These are phyloP conservation scores for Xylaria sp. DNA, from an alignment of 2,329 filamentous ascomycete genomes.

Conservation along the genomic window DNA sequence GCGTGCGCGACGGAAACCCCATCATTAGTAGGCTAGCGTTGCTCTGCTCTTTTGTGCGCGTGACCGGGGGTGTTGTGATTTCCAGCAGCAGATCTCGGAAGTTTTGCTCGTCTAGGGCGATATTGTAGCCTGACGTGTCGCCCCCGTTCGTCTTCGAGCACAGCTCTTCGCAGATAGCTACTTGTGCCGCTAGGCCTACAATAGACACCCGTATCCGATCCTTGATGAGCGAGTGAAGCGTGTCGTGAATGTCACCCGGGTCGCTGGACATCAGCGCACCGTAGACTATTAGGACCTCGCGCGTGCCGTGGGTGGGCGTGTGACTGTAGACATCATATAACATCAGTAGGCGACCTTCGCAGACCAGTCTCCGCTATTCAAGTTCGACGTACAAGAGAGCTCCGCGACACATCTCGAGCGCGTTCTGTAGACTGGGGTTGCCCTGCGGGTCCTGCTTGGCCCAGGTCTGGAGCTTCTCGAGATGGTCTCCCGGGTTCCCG, in stretches of 20 bases:
- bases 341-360: conserved; percentile 28
- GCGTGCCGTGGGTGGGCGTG: conserved; percentile 90
- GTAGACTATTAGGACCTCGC: conserved; percentile 92
- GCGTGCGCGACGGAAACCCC: conserved; percentile 91
- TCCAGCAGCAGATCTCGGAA: conserved; percentile 90
- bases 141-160: conserved; percentile 88
- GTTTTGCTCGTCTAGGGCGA: conserved; percentile 88
- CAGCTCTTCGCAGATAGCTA: conserved; percentile 91
- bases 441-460: conserved; percentile 76
- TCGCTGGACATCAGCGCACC: conserved; percentile 91
- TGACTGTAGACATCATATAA: conserved; percentile 64
- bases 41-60: conserved; percentile 70
- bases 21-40: conserved; percentile 86
- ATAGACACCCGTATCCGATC: conserved; percentile 90
- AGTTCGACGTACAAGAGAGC: conserved; percentile 75
- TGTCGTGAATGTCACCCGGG: conserved; percentile 94
- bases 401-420: conserved; percentile 92
- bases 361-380: conserved; percentile 6
- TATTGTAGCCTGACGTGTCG: conserved; percentile 78
- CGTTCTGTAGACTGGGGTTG: conserved; percentile 88
- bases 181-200: conserved; percentile 89
- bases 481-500: conserved; percentile 90
- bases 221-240: conserved; percentile 79
- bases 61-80: conserved; percentile 88
- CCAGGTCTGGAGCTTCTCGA: conserved; percentile 77